These are phyloP conservation scores for Paramecium primaurelia DNA, from an alignment of 73 alveolate genomes.

Conservation along the genomic window DNA sequence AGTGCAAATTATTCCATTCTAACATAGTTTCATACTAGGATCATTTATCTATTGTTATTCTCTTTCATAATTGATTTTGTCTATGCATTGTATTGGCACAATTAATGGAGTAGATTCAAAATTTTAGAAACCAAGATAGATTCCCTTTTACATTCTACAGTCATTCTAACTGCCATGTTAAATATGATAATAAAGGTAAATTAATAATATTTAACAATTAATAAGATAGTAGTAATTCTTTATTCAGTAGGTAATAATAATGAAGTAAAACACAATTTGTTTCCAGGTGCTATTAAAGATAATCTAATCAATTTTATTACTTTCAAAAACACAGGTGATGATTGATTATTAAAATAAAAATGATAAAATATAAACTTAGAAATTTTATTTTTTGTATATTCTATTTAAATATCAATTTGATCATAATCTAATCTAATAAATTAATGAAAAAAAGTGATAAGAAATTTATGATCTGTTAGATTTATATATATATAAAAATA, in stretches of 20 bases:
- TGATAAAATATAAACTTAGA: neutral
- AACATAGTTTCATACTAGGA: neutral
- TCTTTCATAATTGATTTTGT: constrained; percentile 30
- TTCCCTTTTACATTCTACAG: neutral
- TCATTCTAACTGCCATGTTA: neutral
- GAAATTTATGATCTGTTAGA: too few relatives aligned
- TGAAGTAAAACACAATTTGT: neutral
- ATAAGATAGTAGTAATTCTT: neutral
- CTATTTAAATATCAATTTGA: too few relatives aligned
- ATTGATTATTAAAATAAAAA: neutral
- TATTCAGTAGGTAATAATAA: neutral
- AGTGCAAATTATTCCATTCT: neutral
- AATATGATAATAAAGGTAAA: neutral
- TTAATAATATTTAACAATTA: too few relatives aligned
- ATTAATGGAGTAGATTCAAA: neutral
- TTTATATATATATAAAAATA: too few relatives aligned
- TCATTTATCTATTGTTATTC: neutral
- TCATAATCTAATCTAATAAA: too few relatives aligned
- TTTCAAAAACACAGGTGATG: neutral
- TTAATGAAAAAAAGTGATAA: too few relatives aligned
- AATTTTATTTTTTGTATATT: too few relatives aligned
- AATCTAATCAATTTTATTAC: neutral
- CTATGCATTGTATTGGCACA: constrained; percentile 2
- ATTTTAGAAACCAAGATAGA: neutral
- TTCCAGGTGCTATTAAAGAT: neutral